Evolutionary conservation across 208 protist genomes (phyloP).

Genomic region (Acanthamoeba triangularis): DNA sequence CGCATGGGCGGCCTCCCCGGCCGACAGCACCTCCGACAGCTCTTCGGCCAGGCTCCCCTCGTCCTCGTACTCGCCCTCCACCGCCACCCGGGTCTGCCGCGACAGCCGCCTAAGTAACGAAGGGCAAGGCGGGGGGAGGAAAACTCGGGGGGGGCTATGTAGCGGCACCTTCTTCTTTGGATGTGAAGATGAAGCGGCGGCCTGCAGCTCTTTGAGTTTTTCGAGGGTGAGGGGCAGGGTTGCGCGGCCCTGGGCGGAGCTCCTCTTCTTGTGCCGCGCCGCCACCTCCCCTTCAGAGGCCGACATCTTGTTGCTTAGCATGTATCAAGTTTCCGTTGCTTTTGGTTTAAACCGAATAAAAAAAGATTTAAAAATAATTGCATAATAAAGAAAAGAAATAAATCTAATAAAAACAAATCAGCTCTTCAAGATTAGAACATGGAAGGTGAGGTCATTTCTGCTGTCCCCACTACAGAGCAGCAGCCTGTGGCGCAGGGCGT

Average conservation of each 20-base stretch:
- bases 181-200: not conserved
- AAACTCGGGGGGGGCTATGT: not conserved
- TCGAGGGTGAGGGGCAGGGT: slow-evolving; percentile 64
- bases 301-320: not conserved
- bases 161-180: slow-evolving; percentile 21
- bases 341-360: too few species aligned
- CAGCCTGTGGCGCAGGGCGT: not conserved
- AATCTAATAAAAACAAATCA: too few species aligned
- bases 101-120: not conserved
- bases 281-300: not conserved
- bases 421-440: not conserved
- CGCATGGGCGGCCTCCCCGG: not conserved
- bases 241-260: slow-evolving; percentile 15
- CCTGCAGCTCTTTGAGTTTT: slow-evolving; percentile 68
- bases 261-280: slow-evolving; percentile 37
- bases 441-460: not conserved
- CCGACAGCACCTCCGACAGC: slow-evolving; percentile 23
- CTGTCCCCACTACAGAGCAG: not conserved
- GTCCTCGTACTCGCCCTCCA: slow-evolving; percentile 40
- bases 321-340: not conserved
- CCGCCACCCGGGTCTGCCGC: not conserved
- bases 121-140: not conserved
- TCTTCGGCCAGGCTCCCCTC: slow-evolving; percentile 33
- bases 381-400: too few species aligned
- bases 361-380: too few species aligned